These are phyloP conservation scores for Priceomyces castillae DNA, from an alignment of 805 yeast genomes.

Conservation along the genomic window DNA sequence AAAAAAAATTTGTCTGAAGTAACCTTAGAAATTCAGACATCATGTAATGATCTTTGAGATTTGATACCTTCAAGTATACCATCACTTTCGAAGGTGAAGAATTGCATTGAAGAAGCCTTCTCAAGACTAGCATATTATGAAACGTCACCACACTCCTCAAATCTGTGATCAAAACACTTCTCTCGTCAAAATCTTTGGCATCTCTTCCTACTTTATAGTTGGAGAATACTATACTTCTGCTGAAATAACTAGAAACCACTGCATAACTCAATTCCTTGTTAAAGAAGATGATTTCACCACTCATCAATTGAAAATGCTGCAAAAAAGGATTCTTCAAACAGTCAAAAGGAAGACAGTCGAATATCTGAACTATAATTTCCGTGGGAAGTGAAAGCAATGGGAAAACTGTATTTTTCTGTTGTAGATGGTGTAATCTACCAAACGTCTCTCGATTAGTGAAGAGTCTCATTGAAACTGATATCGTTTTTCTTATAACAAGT, in stretches of 20 bases:
- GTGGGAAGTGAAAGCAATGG: conserved; percentile 2
- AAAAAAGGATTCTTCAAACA: background rate
- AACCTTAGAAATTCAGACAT: conserved; percentile 1
- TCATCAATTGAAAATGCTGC: background rate
- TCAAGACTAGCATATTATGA: background rate
- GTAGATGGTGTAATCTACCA: background rate
- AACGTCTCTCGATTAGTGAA: background rate
- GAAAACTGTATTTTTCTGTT: background rate
- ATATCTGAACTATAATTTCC: conserved; percentile 1
- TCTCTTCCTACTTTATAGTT: background rate
- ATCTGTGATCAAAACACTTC: background rate
- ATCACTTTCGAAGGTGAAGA: background rate
- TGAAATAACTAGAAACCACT: background rate
- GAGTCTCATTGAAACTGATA: background rate
- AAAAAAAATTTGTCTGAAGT: background rate
- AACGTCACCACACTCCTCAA: background rate
- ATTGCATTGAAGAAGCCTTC: background rate
- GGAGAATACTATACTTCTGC: background rate
- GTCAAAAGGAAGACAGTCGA: conserved; percentile 1
- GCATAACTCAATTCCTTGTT: conserved; percentile 2
- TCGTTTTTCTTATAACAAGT: background rate
- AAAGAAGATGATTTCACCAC: background rate
- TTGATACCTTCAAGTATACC: background rate
- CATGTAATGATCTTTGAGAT: background rate
- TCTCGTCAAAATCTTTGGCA: background rate